Conservation (phyloP, 306 rosid species). For the Psophocarpus tetragonolobus region DNA sequence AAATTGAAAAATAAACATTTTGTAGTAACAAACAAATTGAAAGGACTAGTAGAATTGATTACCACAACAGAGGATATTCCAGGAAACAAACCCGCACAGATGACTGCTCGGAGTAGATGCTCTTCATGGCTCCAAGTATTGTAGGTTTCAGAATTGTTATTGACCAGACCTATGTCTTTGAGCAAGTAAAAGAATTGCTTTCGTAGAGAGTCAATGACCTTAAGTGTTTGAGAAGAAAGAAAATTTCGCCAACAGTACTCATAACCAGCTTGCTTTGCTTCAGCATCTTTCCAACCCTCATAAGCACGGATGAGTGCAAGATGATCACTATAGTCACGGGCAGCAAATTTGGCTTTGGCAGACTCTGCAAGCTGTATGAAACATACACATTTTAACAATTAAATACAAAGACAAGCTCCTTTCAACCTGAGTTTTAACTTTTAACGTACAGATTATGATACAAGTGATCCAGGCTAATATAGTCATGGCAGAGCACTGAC, state of each 20-base stretch:
- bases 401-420: slow-evolving; percentile 19
- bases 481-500: neutral
- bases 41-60: slow-evolving; percentile 34
- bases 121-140: slow-evolving; percentile 70
- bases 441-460: neutral
- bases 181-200: slow-evolving; percentile 79
- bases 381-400: slow-evolving; percentile 32
- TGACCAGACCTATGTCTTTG: slow-evolving; percentile 81
- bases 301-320: slow-evolving; percentile 86
- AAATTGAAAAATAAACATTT: slow-evolving; percentile 39
- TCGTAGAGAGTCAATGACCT: slow-evolving; percentile 87
- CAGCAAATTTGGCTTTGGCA: slow-evolving; percentile 80
- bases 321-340: slow-evolving; percentile 77
- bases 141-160: slow-evolving; percentile 52
- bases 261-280: slow-evolving; percentile 67
- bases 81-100: slow-evolving; percentile 90
- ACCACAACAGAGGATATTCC: slow-evolving; percentile 95
- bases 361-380: slow-evolving; percentile 89
- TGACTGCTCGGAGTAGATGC: slow-evolving; percentile 75
- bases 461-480: neutral
- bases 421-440: slow-evolving; percentile 12
- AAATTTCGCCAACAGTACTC: slow-evolving; percentile 97
- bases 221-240: slow-evolving; percentile 83
- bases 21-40: slow-evolving; percentile 53
- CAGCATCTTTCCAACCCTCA: slow-evolving; percentile 93